Base-by-base conservation (phyloP, 2,329 filamentous ascomycete genomes). In the Beauveria pseudobassiana region DNA sequence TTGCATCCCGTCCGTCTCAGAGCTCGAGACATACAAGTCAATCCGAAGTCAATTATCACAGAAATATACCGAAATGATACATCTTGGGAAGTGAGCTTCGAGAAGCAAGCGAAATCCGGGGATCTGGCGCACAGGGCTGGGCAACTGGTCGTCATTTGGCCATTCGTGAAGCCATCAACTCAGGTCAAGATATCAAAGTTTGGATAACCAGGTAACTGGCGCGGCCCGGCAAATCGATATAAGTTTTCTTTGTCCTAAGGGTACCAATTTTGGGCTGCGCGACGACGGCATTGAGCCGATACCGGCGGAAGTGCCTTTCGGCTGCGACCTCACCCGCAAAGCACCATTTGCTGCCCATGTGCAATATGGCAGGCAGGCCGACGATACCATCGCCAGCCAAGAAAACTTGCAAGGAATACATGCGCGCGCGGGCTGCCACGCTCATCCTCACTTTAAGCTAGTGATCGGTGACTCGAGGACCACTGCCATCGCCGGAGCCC, bases 271-370 rank as follows among this genome's bases (percentile, higher is more conserved):
- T 42, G 62, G 62, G 3, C 22, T 62, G 20, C 14, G 18, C 28
- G 30, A 42, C 20, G 59, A 58, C 26, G 52, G 61, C 53, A 30
- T 53, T 26, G 46, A 61, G 20, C 52, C 34, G 14, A 62, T 61
- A 6, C 58, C 53, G 18, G 53, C 10, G 58, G 62, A 3, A 61
- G 58, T 49, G 54, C 59, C 9, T 62, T 58, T 24, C 51, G 48
- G 24, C 62, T 63, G 12, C 58, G 54, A 28, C 50, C 55, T 22
- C 51, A 54, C 50, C 38, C 58, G 52, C 42, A 56, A 38, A 14
- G n/a, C 20, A 62, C 12, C 24, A 24, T 48, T 42, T 58, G 45
- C 62, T 62, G 5, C 16, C 34, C 14, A 38, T 3, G 5, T 16
- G 34, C 34, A 38, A 38, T 16, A 38, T 38, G 59, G 59, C 22